Conservation (phyloP, 192 early-diverging fungal genomes). For the Linnemannia exigua region DNA sequence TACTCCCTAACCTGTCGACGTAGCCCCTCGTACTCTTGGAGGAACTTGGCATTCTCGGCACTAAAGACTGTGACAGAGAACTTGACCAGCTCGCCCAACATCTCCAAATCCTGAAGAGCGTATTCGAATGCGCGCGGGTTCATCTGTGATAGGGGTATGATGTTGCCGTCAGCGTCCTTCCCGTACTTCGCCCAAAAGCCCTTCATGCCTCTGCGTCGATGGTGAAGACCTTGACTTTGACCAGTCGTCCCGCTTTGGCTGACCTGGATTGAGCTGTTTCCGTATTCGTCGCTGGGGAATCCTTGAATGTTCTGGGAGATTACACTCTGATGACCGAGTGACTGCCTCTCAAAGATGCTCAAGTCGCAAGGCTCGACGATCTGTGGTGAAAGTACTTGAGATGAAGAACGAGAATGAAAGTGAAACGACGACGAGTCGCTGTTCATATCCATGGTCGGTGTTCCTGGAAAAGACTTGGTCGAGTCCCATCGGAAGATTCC, state of each 20-base stretch:
- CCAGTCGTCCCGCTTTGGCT: neutral
- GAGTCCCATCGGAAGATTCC: constrained; percentile 48
- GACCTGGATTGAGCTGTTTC: neutral
- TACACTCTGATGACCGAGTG: neutral
- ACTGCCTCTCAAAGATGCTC: constrained; percentile 1
- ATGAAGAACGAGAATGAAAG: constrained; percentile 5
- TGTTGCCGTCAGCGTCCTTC: constrained; percentile 34
- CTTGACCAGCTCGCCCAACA: constrained; percentile 33
- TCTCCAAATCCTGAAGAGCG: constrained; percentile 40
- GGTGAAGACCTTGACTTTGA: neutral
- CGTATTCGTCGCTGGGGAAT: neutral
- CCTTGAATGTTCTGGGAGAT: neutral
- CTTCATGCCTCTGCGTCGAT: constrained; percentile 34
- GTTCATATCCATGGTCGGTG: neutral
- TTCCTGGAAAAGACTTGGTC: constrained; percentile 17
- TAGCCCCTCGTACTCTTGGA: constrained; percentile 55
- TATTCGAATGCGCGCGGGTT: constrained; percentile 55
- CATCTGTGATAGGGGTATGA: constrained; percentile 39
- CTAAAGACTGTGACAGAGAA: constrained; percentile 52
- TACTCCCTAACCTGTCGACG: constrained; percentile 46
- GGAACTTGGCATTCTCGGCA: constrained; percentile 46
- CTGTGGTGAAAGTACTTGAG: constrained; percentile 8
- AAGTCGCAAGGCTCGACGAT: neutral
- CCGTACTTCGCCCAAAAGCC: constrained; percentile 50
- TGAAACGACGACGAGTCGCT: constrained; percentile 35